These are phyloP conservation scores for Ceratopteris richardii DNA, from an alignment of 75 land plant genomes.

Conservation along the genomic window DNA sequence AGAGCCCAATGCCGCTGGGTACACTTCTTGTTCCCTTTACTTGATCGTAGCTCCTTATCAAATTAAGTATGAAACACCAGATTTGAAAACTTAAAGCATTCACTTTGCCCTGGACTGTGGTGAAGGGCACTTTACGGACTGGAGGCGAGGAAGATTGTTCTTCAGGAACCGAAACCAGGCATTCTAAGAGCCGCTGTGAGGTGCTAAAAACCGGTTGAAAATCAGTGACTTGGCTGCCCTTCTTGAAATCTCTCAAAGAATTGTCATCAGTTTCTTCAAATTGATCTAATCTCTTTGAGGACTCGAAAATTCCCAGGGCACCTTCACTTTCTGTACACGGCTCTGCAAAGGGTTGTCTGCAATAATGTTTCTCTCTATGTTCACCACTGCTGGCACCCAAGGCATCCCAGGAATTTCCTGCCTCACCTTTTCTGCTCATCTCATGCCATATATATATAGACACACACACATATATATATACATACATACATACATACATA, in stretches of 20 bases:
- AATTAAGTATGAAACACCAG: conserved; percentile 11
- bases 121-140: neutral
- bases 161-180: neutral
- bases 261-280: too few relatives aligned
- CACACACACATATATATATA: too few relatives aligned
- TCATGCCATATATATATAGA: too few relatives aligned
- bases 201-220: conserved; percentile 20
- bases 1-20: conserved; percentile 3
- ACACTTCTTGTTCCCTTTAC: conserved; percentile 24
- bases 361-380: too few relatives aligned
- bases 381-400: too few relatives aligned
- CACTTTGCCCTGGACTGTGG: conserved; percentile 4
- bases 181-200: conserved; percentile 12
- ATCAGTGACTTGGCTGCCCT: conserved; percentile 22
- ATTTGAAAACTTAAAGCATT: conserved; percentile 9
- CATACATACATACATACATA: too few relatives aligned
- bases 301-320: too few relatives aligned
- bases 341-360: too few relatives aligned
- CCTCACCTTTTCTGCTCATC: too few relatives aligned
- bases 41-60: conserved; percentile 16
- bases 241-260: conserved; percentile 18
- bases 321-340: too few relatives aligned
- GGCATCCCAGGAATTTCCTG: too few relatives aligned
- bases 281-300: too few relatives aligned
- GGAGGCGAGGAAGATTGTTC: neutral